These are phyloP conservation scores for Clonostachys rosea DNA, from an alignment of 2,329 filamentous ascomycete genomes.

Conservation along the genomic window DNA sequence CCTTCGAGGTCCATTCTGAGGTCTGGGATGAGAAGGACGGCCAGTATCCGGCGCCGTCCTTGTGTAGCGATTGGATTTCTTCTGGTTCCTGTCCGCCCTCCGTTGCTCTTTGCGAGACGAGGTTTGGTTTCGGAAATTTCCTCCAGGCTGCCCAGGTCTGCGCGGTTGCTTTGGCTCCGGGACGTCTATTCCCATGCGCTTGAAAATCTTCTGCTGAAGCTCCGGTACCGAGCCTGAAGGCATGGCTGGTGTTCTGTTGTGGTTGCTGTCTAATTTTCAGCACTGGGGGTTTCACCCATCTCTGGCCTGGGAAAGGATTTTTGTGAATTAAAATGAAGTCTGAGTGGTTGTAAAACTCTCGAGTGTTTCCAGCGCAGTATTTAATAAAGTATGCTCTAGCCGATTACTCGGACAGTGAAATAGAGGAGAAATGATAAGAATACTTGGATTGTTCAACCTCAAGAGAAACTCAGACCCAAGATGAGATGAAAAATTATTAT, in stretches of 20 bases:
- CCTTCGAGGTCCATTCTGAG: neutral
- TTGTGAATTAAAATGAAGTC: too few species aligned
- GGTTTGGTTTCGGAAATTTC: slow-evolving; percentile 8
- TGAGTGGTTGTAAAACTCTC: too few species aligned
- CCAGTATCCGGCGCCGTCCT: slow-evolving; percentile 5
- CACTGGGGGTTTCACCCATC: too few species aligned
- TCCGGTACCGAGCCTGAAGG: slow-evolving; percentile 18
- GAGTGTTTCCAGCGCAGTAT: too few species aligned
- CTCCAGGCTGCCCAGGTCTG: slow-evolving; percentile 2
- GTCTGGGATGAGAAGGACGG: neutral
- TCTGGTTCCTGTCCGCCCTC: slow-evolving; percentile 59
- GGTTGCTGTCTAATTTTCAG: neutral
- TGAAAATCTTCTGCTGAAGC: slow-evolving; percentile 29
- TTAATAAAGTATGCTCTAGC: too few species aligned
- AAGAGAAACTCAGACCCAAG: too few species aligned
- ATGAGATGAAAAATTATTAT: too few species aligned
- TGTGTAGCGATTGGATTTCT: slow-evolving; percentile 39
- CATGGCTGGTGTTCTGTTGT: slow-evolving; percentile 7
- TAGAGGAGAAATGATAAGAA: too few species aligned
- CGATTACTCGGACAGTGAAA: too few species aligned
- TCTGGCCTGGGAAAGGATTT: too few species aligned
- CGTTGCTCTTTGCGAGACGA: slow-evolving; percentile 58
- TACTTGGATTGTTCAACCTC: too few species aligned
- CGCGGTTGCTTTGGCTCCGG: slow-evolving; percentile 8
- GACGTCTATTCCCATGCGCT: slow-evolving; percentile 24